These are phyloP conservation scores for Umbelopsis sp. DNA, from an alignment of 192 early-diverging fungal genomes.

Conservation along the genomic window DNA sequence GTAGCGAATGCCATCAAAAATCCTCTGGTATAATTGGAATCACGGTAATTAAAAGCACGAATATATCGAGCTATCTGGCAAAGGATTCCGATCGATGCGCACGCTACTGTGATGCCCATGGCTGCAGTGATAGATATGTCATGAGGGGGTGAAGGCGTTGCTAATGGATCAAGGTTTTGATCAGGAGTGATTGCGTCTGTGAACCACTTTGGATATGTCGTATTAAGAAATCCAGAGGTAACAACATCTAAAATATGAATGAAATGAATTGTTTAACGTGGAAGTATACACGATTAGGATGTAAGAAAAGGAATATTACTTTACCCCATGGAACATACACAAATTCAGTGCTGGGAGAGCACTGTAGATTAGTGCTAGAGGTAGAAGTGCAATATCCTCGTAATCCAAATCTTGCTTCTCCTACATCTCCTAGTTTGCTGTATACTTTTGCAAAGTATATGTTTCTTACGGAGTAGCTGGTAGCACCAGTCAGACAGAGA, in stretches of 20 bases:
- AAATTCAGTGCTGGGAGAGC: constrained; percentile 13
- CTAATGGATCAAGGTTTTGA: constrained; percentile 17
- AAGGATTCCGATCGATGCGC: constrained; percentile 6
- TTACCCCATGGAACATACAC: constrained; percentile 34
- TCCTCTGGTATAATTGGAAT: constrained; percentile 28
- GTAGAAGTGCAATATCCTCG: constrained; percentile 26
- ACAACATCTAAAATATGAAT: constrained; percentile 17
- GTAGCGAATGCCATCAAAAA: constrained; percentile 21
- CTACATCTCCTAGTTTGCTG: background rate
- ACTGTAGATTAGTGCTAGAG: background rate
- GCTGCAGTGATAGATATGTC: constrained; percentile 31
- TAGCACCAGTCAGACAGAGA: constrained; percentile 23
- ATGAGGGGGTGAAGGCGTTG: constrained; percentile 29
- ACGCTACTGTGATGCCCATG: background rate
- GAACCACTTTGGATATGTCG: constrained; percentile 26
- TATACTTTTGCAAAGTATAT: constrained; percentile 30
- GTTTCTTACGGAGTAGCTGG: background rate
- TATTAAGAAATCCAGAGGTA: constrained; percentile 17
- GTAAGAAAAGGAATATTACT: background rate
- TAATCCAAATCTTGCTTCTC: constrained; percentile 20
- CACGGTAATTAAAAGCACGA: background rate
- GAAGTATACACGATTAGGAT: background rate
- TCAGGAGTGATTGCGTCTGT: constrained; percentile 19
- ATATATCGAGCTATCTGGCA: constrained; percentile 19
- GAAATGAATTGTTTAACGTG: background rate